A percentile compares a stretch with the other conserved stretches of the same genome.
Conservation (phyloP, 495 filamentous ascomycete species). For the Thermothielavioides terrestris region DNA sequence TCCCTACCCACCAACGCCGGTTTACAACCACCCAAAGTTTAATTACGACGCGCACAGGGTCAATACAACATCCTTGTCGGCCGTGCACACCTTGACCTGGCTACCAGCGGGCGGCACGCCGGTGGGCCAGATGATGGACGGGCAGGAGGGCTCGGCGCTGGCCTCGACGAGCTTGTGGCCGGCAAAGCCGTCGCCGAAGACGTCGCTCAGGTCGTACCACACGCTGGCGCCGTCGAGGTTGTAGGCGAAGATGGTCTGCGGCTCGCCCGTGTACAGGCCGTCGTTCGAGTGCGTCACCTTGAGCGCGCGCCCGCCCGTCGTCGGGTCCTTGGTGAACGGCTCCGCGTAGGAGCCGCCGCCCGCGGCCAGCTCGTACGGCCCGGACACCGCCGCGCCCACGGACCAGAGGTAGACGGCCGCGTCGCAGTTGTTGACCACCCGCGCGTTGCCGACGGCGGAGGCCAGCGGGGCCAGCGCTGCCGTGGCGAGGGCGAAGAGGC, state of each 20-base stretch:
- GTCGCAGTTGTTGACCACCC: slow-evolving; percentile 45
- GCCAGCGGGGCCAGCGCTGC: slow-evolving; percentile 12
- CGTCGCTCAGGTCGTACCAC: slow-evolving; percentile 50
- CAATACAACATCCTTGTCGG: slow-evolving; percentile 24
- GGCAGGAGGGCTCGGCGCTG: slow-evolving; percentile 34
- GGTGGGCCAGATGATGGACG: slow-evolving; percentile 41
- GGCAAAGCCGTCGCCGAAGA: slow-evolving; percentile 49
- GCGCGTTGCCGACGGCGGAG: slow-evolving; percentile 42
- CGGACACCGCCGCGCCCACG: slow-evolving; percentile 40
- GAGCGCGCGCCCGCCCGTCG: slow-evolving; percentile 47
- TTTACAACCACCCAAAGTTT: too few relatives aligned
- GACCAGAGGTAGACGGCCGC: slow-evolving; percentile 47
- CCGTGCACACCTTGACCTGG: slow-evolving; percentile 41
- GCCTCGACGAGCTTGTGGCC: slow-evolving; percentile 35
- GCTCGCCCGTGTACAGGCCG: slow-evolving; percentile 46
- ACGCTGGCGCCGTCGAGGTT: slow-evolving; percentile 40
- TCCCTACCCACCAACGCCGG: too few relatives aligned
- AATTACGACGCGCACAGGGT: slow-evolving; percentile 27
- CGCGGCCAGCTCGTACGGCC: slow-evolving; percentile 29
- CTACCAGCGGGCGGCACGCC: slow-evolving; percentile 44
- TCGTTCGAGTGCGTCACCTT: slow-evolving; percentile 45
- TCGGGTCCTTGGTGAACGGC: slow-evolving; percentile 35
- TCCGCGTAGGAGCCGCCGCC: slow-evolving; percentile 35
- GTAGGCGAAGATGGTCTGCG: slow-evolving; percentile 48
- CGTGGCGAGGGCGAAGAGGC: slow-evolving; percentile 19